A percentile compares a stretch with the other conserved stretches of the same genome.
Conservation (phyloP, 1,284 basidiomycete genomes). For the Rhizopogon hawkerae region DNA sequence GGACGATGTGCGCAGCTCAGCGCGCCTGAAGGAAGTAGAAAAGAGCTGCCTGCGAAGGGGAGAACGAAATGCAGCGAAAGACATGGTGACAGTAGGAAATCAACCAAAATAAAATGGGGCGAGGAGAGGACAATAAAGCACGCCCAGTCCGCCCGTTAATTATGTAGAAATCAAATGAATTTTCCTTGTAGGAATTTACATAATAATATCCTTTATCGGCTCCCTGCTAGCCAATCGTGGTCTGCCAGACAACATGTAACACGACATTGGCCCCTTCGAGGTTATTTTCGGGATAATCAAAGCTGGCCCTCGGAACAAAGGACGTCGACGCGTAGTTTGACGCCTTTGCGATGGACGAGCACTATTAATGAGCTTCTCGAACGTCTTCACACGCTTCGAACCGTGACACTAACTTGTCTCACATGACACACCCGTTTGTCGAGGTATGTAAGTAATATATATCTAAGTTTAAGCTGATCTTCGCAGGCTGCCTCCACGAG, state of each 20-base stretch:
- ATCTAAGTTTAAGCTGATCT: not conserved
- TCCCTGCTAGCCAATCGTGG: not conserved
- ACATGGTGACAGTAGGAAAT: constrained; percentile 32
- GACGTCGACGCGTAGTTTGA: too few relatives aligned
- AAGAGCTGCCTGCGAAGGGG: constrained; percentile 37
- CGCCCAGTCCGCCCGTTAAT: not conserved
- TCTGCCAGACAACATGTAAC: not conserved
- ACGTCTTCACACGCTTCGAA: constrained; percentile 1
- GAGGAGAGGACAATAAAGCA: not conserved
- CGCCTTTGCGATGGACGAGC: constrained; percentile 20
- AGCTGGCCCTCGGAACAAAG: too few relatives aligned
- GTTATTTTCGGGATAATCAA: not conserved
- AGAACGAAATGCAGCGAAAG: constrained; percentile 39
- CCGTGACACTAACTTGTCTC: not conserved
- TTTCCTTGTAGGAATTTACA: constrained; percentile 10
- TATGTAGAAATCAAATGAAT: not conserved
- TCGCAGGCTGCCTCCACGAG: not conserved
- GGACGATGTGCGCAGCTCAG: constrained; percentile 24
- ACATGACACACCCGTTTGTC: not conserved
- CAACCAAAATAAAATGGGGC: not conserved
- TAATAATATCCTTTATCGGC: constrained; percentile 13
- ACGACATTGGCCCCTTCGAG: too few relatives aligned
- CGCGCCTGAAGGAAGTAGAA: constrained; percentile 26
- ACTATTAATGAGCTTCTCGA: constrained; percentile 3
- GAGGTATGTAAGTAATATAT: too few relatives aligned